Percentiles rank a stretch among this genome's conserved stretches.
phyloP scores from a whole-genome alignment of 805 yeast genomes.

The Candida tallmaniae region DNA sequence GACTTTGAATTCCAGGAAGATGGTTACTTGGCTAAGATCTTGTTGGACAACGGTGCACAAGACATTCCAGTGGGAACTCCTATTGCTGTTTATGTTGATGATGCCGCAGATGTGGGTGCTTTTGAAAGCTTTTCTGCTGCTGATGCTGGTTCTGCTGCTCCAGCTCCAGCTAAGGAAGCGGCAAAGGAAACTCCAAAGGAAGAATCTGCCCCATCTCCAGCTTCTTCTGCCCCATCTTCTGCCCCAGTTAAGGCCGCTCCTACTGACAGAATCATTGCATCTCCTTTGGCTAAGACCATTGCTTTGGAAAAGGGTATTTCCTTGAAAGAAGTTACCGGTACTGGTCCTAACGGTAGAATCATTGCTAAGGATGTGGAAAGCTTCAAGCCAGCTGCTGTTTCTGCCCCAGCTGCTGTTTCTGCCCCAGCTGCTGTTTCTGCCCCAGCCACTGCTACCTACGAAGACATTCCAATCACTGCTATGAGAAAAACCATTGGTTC shows the following conservation, averaged over 20 bases:
- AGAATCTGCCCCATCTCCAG: conserved; percentile 11
- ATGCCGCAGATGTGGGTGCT: conserved; percentile 76
- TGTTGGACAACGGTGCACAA: conserved; percentile 78
- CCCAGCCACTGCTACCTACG: conserved; percentile 51
- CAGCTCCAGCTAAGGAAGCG: conserved; percentile 26
- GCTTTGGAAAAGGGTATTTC: conserved; percentile 92
- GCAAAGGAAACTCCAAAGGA: conserved; percentile 26
- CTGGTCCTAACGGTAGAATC: conserved; percentile 96
- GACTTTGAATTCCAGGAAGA: conserved; percentile 98
- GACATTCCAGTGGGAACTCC: conserved; percentile 94
- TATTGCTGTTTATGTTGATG: conserved; percentile 94
- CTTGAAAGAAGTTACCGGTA: conserved; percentile 77
- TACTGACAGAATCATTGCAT: conserved; percentile 77
- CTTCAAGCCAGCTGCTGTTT: conserved; percentile 46
- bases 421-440: conserved; percentile 40
- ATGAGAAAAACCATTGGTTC: conserved; percentile 94
- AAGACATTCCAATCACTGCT: conserved; percentile 78
- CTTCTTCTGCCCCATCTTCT: conserved; percentile 30
- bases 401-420: conserved; percentile 42
- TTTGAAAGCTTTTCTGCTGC: conserved; percentile 80
- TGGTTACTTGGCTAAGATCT: conserved; percentile 83
- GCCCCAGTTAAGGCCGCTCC: conserved; percentile 33
- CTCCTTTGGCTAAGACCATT: conserved; percentile 89
- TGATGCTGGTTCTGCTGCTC: conserved; percentile 60
- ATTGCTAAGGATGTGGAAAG: conserved; percentile 85